Base-by-base conservation (phyloP, 805 yeast species). In the Grigorovia humatica region DNA sequence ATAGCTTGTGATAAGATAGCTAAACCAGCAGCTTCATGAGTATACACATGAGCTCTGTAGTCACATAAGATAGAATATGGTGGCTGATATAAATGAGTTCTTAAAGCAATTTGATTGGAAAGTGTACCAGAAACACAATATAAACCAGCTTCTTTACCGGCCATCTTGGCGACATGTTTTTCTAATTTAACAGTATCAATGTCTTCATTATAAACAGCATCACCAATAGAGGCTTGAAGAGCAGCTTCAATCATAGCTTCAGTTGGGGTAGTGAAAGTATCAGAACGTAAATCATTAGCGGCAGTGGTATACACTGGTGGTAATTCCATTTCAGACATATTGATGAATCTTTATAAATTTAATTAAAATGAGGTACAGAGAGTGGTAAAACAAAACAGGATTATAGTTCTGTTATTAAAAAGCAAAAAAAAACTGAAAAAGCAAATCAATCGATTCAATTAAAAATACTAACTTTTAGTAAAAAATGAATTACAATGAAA, bases 261-360 rank as follows among this genome's bases (percentile, higher is more conserved):
- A 0, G 96, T 80, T 20, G 97, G 97, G 12, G 86, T 85, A 3
- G 96, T 89, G 76, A 88, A 88, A 1, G 97, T 90, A 67, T 90
- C 98, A 60, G 91, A 77, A 66, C 83, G 73, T 58, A 79, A 74
- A 57, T 80, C 83, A 64, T 78, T 78, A 27, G 64, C 55, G 12
- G 75, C 69, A 40, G 63, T 45, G 9, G 53, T 50, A 49, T 67
- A 67, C 17, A 51, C 56, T 40, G 62, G 60, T 17, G 67, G 67
- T 52, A 62, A 53, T 47, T 61, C 61, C 48, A 54, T 54, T 27
- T 59, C 60, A 48, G 56, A 51, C 58, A 54, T 57, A 23, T 23
- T 44, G 11, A 1, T 23, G 17, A 17, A 15, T 32, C 27, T 23
- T 23, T 23, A 23, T 23, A 23, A 23, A 23, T 4, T 23, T 6